A percentile compares a stretch with the other conserved stretches of the same genome.
Conservation (phyloP, 1,139 yeast species). For the Candida sp. region DNA sequence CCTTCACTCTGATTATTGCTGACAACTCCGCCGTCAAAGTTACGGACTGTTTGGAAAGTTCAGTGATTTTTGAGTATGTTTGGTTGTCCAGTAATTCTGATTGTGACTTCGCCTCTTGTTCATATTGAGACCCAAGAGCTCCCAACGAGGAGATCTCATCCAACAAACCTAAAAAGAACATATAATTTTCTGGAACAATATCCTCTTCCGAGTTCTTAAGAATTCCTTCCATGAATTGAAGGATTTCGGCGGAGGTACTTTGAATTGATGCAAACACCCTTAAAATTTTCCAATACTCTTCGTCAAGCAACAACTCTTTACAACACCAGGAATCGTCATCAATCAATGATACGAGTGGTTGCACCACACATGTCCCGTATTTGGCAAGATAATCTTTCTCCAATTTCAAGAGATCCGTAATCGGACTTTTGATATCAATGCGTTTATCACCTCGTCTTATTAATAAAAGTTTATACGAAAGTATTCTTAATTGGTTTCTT, state of each 20-base stretch:
- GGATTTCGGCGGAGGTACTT: constrained; percentile 46
- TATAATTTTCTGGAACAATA: constrained; percentile 49
- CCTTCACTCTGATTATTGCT: constrained; percentile 20
- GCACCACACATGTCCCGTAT: constrained; percentile 49
- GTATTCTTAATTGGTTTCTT: constrained; percentile 27
- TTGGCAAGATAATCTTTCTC: constrained; percentile 41
- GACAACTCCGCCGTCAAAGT: constrained; percentile 53
- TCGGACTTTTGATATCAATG: constrained; percentile 10
- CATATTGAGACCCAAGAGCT: constrained; percentile 76
- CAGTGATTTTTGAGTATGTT: constrained; percentile 48
- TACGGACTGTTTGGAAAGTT: constrained; percentile 60
- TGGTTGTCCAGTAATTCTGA: constrained; percentile 34
- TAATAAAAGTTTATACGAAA: constrained; percentile 41
- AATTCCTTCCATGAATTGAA: constrained; percentile 46
- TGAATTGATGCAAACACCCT: constrained; percentile 57
- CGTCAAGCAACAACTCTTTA: constrained; percentile 35
- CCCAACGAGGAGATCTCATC: constrained; percentile 85
- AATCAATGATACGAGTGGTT: constrained; percentile 51
- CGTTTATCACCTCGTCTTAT: constrained; percentile 24
- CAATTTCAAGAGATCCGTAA: constrained; percentile 21
- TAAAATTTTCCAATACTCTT: constrained; percentile 62
- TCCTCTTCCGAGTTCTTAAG: constrained; percentile 34
- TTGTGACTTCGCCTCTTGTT: constrained; percentile 48
- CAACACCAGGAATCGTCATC: constrained; percentile 49
- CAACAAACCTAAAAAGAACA: constrained; percentile 63